phyloP scores from a whole-genome alignment of 2,329 filamentous ascomycete genomes.

The Hypoxylon sp. region DNA sequence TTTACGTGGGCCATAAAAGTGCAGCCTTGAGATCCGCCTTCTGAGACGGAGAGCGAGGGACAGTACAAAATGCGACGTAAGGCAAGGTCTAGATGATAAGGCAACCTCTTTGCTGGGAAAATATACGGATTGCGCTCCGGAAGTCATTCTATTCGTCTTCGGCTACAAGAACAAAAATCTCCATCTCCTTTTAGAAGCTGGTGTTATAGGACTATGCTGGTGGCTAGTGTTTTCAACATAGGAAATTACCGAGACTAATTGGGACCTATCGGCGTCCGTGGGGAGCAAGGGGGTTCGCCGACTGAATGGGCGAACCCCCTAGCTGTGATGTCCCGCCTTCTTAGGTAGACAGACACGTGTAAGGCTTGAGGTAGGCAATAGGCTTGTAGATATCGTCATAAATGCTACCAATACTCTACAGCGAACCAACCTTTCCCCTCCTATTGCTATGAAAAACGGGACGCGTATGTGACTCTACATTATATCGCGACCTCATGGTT shows the following conservation, averaged over 20 bases:
- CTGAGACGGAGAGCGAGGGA: constrained; percentile 39
- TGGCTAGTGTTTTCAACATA: constrained; percentile 15
- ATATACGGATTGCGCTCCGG: constrained; percentile 12
- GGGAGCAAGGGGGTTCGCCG: constrained; percentile 27
- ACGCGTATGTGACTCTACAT: constrained; percentile 19
- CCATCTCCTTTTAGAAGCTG: constrained; percentile 26
- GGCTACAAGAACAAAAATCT: constrained; percentile 26
- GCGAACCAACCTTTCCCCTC: constrained; percentile 11
- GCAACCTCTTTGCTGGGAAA: constrained; percentile 23
- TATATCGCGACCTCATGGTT: constrained; percentile 32
- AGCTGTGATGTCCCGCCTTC: constrained; percentile 20
- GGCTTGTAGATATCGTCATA: constrained; percentile 33
- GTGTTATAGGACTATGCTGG: constrained; percentile 32
- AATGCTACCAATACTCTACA: constrained; percentile 15
- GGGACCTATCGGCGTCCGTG: constrained; percentile 25
- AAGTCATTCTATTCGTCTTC: constrained; percentile 27
- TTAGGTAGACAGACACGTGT: constrained; percentile 34
- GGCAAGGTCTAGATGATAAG: constrained; percentile 27
- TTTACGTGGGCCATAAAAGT: constrained; percentile 25
- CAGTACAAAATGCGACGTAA: constrained; percentile 34
- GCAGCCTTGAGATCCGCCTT: constrained; percentile 37
- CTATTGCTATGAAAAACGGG: constrained; percentile 13
- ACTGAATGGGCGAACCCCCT: constrained; percentile 29
- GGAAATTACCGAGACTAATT: constrained; percentile 33
- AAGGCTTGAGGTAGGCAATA: constrained; percentile 29